Conservation (phyloP, 2,329 filamentous ascomycete species). For the Rosellinia necatrix region DNA sequence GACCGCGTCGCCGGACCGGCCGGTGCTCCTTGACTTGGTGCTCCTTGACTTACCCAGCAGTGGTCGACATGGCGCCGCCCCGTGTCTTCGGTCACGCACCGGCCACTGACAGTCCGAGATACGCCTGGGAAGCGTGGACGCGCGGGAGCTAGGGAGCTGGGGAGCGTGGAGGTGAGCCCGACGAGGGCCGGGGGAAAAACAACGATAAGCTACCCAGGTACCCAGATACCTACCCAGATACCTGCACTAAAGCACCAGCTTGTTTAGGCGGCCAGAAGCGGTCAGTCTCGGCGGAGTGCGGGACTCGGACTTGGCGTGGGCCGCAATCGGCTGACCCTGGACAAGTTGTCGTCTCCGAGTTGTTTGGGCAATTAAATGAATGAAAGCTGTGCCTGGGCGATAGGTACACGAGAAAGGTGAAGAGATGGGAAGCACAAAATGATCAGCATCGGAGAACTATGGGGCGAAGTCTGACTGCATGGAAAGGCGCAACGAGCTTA, state of each 20-base stretch:
- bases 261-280: slow-evolving; percentile 25
- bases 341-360: too few relatives aligned
- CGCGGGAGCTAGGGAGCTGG: neutral
- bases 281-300: slow-evolving; percentile 18
- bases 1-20: too few relatives aligned
- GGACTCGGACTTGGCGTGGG: slow-evolving; percentile 8
- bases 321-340: neutral
- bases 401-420: neutral
- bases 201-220: too few relatives aligned
- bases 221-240: too few relatives aligned
- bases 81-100: slow-evolving; percentile 24
- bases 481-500: neutral
- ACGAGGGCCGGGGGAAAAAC: neutral
- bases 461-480: slow-evolving; percentile 13
- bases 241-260: neutral
- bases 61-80: slow-evolving; percentile 38
- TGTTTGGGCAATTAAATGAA: neutral
- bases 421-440: neutral
- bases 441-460: neutral
- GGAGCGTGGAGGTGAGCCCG: neutral
- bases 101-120: slow-evolving; percentile 1
- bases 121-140: neutral
- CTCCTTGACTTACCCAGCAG: slow-evolving; percentile 37
- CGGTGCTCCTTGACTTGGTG: too few relatives aligned
- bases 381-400: neutral